Evolutionary conservation across 805 yeast genomes (phyloP), one percentile per base, ranked within the genome.

Genomic region (Saccharomycopsis sp.): DNA sequence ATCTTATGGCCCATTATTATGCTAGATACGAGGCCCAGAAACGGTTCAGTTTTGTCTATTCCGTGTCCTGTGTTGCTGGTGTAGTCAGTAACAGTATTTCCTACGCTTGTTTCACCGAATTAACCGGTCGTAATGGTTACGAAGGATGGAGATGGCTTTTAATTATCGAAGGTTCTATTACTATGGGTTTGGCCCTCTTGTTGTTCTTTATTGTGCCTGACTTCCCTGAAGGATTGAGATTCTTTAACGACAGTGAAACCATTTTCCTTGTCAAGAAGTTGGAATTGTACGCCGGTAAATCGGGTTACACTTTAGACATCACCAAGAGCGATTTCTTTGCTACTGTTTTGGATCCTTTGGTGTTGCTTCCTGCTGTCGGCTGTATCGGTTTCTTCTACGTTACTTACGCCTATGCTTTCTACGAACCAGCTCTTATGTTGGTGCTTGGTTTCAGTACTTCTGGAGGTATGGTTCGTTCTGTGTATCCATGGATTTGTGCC

Each of bases 381-480:
- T 86, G 86, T 71, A 85, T 85, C 68, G 83, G 85, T 29, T 72
- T 81, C 56, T 78, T 85, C 64, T 80, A 85, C 58, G 89, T 89
- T 14, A 78, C 89, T 17, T 85, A 85, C 64, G 86, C 89, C 41
- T 85, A 85, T 66, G 89, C 90, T 14, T 84, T 81, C 69, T 86
- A 86, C 68, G 84, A 89, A 17, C 84, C 88, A 53, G 76, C 85
- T 35, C 85, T 85, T 67, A 82, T 85, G 67, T 73, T 73, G 55
- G 38, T 29, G 38, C 38, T 29, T 29, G 38, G 38, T 29, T 29
- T 29, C 38, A 70, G 78, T 50, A 83, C 87, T 1, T 84, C 83
- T 65, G 75, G 80, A 58, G 92, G 94, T 3, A 89, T 89, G 70
- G 79, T 85, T 56, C 86, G 84, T 72, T 86, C 96, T 0, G 88